These are phyloP conservation scores for Trichoderma reesei DNA, from an alignment of 495 filamentous ascomycete genomes.

Conservation along the genomic window DNA sequence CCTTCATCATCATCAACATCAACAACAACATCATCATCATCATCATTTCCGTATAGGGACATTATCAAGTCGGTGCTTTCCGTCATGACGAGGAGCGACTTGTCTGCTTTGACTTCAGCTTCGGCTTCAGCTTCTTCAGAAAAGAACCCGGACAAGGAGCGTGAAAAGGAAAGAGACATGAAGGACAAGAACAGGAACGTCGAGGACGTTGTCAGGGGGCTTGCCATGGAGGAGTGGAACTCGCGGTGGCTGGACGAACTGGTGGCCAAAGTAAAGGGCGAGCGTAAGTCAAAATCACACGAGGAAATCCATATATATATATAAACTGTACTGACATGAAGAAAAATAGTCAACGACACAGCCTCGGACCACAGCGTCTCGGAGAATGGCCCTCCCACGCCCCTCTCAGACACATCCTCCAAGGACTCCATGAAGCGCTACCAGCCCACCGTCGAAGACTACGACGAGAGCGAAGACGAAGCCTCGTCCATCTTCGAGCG, in stretches of 20 bases:
- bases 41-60: conserved; percentile 1
- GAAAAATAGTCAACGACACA: background rate
- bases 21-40: no score
- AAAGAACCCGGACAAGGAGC: no score
- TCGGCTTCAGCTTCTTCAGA: background rate
- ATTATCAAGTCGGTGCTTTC: conserved; percentile 2
- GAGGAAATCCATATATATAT: background rate
- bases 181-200: conserved; percentile 5
- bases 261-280: background rate
- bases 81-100: background rate
- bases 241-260: background rate
- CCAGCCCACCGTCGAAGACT: conserved; percentile 1
- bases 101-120: background rate
- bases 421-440: conserved; percentile 4
- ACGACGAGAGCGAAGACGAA: background rate
- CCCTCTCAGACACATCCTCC: background rate
- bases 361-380: background rate
- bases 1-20: no score
- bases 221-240: conserved; percentile 7
- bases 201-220: conserved; percentile 1
- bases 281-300: background rate
- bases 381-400: background rate
- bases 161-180: background rate
- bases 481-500: background rate
- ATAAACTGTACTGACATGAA: background rate